Evolutionary conservation across 2,329 filamentous ascomycete species (phyloP), one percentile per base, ranked within the genome.

Genomic region (Ophioceras dolichostomum): DNA sequence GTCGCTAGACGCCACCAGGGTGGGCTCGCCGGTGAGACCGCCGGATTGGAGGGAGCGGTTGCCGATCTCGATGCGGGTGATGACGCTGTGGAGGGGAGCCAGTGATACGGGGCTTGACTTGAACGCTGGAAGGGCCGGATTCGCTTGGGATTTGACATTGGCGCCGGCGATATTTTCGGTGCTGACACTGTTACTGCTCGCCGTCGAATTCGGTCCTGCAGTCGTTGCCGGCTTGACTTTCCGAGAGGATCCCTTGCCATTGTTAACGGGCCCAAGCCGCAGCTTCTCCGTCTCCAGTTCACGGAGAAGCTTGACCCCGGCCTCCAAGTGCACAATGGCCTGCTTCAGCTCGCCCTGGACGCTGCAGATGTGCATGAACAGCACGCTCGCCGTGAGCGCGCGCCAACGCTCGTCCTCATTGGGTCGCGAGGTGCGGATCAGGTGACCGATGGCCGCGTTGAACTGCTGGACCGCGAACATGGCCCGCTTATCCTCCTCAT

Each of bases 351-450:
- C 32, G 35, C 47, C 39, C 40, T 49, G 41, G 14, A 45, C 33
- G 39, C 32, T 34, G 40, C 48, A 37, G 13, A 45, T 39, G 36
- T 39, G 41, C 21, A 48, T 41, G 31, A 51, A 45, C 20, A 49
- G 26, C 10, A 45, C 38, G 39, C 51, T 40, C 31, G 43, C 39
- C 18, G 40, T 37, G 6, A 48, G 32, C 3, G 46, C 41, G 8
- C 45, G 22, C 20, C 38, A 41, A 17, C 34, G 18, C 4, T 46
- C 6, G 18, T 36, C 20, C 39, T 43, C 17, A 31, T 35, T 4
- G 10, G 26, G 16, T 22, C 6, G 14, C 7, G 32, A 18, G n/a
- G 32, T 16, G 8, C 39, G n/a, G 13, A 33, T 29, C 3, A 49
- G 39, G 9, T 38, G 34, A 6, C 31, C 34, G 2, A 49, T 44